Evolutionary conservation across 75 land plant genomes (phyloP).

Genomic region (Sequoia sempervirens): DNA sequence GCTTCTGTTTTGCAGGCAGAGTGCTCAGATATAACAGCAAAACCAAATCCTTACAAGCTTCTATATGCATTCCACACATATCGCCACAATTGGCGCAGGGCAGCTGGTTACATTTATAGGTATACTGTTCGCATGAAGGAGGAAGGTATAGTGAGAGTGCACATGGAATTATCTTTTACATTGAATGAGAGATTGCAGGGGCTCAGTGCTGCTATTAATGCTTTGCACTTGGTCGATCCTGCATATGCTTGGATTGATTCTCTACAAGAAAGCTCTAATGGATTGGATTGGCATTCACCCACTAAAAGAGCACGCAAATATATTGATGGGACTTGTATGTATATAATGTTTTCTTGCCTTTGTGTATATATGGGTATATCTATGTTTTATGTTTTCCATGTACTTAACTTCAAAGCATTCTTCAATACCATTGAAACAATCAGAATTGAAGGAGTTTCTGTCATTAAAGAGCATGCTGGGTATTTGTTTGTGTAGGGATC

Average conservation of each 20-base stretch:
- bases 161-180: constrained; percentile 13
- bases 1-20: constrained; percentile 54
- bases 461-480: neutral
- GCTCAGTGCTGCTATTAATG: constrained; percentile 80
- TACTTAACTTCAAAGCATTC: neutral
- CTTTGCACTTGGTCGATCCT: constrained; percentile 76
- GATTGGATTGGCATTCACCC: constrained; percentile 34
- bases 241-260: constrained; percentile 82
- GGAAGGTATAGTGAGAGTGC: constrained; percentile 35
- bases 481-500: neutral
- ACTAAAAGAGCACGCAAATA: constrained; percentile 44
- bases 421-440: neutral
- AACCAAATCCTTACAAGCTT: constrained; percentile 73
- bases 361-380: neutral
- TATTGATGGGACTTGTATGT: constrained; percentile 34
- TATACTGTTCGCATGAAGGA: constrained; percentile 56
- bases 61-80: constrained; percentile 85
- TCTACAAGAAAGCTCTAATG: constrained; percentile 12
- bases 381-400: neutral
- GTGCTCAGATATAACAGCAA: constrained; percentile 70
- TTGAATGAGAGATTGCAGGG: constrained; percentile 70
- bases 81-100: constrained; percentile 81
- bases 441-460: neutral
- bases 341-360: neutral
- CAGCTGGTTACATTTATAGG: constrained; percentile 79